Base-by-base conservation (phyloP, 345 rosid species). In the Salix caprea region DNA sequence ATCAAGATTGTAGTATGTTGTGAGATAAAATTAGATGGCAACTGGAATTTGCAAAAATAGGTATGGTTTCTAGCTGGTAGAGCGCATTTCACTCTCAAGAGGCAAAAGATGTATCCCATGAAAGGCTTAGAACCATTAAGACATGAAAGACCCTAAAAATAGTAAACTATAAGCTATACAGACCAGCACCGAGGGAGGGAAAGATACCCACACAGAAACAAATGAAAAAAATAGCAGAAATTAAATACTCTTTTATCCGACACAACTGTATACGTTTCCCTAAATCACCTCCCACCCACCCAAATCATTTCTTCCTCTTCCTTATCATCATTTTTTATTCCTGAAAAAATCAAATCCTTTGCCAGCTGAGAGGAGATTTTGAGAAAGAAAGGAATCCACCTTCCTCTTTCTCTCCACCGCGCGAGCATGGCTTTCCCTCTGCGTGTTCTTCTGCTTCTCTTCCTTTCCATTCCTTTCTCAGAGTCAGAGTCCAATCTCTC, bases 401-500 rank as follows among this genome's bases (percentile, higher is more conserved):
- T 70, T 48, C 61, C 73, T 40, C 34, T 56, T 37, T 7, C 69
- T n/a, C 24, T 16, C 75, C 19, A 44, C 37, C 18, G 30, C 30
- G 30, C 30, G 42, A 34, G 48, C 11, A 83, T 83, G 82, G 75
- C 75, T 30, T 67, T 28, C 7, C 21, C 71, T 50, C 68, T 61
- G 18, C 68, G 24, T 54, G 3, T 72, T 72, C 34, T 78, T 66
- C 76, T 78, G 40, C 69, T 69, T 5, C 24, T 79, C 12, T 19
- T 83, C 23, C 65, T 80, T 68, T 19, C 58, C 69, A 44, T 68
- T 32, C 73, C 84, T 2, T 16, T 74, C 42, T 77, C 77, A 16
- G 58, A 66, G 39, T 78, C 77, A 16, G 39, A 66, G 34, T 76
- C 86, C 40, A 48, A 73, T 30, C 83, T 91, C 26, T 82, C 85